phyloP scores from a whole-genome alignment of 768 basidiomycete species.

The Hypholoma sublateritium region DNA sequence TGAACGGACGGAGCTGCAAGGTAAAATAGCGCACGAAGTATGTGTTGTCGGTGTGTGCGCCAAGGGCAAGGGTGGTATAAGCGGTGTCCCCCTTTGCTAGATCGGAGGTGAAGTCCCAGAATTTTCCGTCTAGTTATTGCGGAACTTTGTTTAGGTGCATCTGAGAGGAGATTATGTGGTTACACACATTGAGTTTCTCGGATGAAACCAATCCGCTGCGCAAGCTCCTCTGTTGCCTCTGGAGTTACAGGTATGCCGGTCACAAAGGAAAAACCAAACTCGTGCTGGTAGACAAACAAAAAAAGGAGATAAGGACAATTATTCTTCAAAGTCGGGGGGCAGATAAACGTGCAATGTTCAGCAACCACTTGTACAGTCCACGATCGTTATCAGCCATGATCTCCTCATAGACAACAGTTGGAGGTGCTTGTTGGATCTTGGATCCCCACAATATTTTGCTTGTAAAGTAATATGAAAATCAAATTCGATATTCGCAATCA shows the following conservation, averaged over 20 bases:
- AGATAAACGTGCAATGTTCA: slow-evolving; percentile 63
- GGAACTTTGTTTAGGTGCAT: neutral
- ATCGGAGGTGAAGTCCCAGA: slow-evolving; percentile 97
- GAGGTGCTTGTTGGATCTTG: slow-evolving; percentile 72
- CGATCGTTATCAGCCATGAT: slow-evolving; percentile 64
- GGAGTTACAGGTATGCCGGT: slow-evolving; percentile 77
- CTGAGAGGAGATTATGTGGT: neutral
- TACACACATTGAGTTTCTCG: slow-evolving; percentile 69
- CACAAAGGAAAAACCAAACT: slow-evolving; percentile 88
- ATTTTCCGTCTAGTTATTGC: slow-evolving; percentile 70
- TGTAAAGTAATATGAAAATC: neutral
- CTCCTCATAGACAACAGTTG: slow-evolving; percentile 70
- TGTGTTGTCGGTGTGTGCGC: slow-evolving; percentile 74
- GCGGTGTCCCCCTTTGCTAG: slow-evolving; percentile 91
- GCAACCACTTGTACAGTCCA: slow-evolving; percentile 80
- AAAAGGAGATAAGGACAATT: neutral
- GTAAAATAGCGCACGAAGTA: slow-evolving; percentile 53
- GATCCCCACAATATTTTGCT: slow-evolving; percentile 83
- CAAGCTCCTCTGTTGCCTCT: slow-evolving; percentile 81
- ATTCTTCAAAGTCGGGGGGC: neutral
- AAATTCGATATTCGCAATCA: neutral
- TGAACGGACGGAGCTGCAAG: neutral
- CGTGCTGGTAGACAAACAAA: no score
- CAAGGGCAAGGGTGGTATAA: slow-evolving; percentile 86
- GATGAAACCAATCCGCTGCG: slow-evolving; percentile 79